Base-by-base conservation (phyloP, 2,329 filamentous ascomycete genomes). In the Epichloe sp. region DNA sequence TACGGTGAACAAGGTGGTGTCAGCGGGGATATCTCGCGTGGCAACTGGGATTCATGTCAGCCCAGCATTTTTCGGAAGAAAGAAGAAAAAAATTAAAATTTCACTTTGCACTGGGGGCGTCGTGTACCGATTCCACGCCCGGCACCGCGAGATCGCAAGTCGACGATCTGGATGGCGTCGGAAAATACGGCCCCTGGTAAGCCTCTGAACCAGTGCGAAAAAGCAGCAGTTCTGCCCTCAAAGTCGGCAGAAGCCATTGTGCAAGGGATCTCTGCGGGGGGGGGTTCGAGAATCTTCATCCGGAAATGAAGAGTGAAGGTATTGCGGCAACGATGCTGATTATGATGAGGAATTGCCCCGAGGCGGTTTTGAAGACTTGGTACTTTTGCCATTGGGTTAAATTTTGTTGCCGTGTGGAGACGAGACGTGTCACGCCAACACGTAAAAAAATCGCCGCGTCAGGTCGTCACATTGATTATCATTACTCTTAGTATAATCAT, bases 1-100 rank as follows among this genome's bases (percentile, higher is more conserved):
- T 54, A 95, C 86, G 45, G 80, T 83, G 71, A 95, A 95, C 43
- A 95, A 76, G 46, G 84, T 78, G 52, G 88, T 86, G 54, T 89
- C 86, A 58, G 85, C 77, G 17, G 74, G 69, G 50, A 95, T 87
- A 55, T 88, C 79, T 52, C 75, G 65, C 21, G 70, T 76, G 26
- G 88, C 86, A 59, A 94, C 86, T 91, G 21, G 21, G 2, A 35
- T 17, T 35, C 52, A 5, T 17, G 40, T 50, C 35, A 54, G 44
- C n/a, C 31, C 14, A n/a, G 26, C 26, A 3, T 8, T 26, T 8
- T 26, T 0, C 2, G 26, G 2, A 3, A 0, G 2, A 26, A 8
- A 26, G 3, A 26, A 3, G 7, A 26, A 23, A 0, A 7, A 26
- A 8, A 26, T 3, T 8, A 3, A 26, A 26, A 23, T 23, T 0